Conservation (phyloP, 1,284 basidiomycete species). For the Veloboletus limbatus region DNA sequence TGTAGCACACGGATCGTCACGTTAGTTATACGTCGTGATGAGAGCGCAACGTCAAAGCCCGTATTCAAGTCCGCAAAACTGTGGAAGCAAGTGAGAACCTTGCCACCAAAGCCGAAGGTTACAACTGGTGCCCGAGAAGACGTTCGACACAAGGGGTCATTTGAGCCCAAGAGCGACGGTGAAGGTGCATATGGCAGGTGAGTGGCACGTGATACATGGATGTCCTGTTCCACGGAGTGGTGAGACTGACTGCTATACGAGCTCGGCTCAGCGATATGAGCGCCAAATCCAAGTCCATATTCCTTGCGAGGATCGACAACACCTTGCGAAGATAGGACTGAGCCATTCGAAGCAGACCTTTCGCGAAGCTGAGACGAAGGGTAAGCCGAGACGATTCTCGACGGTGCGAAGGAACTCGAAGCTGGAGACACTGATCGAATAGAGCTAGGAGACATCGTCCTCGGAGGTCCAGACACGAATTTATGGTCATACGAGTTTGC, state of each 20-base stretch:
- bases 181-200: slow-evolving; percentile 69
- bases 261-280: slow-evolving; percentile 23
- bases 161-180: slow-evolving; percentile 73
- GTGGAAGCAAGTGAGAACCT: slow-evolving; percentile 84
- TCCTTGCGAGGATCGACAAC: slow-evolving; percentile 25
- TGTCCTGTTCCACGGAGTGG: slow-evolving; percentile 37
- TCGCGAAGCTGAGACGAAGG: slow-evolving; percentile 29
- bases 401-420: slow-evolving; percentile 22
- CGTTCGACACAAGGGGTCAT: slow-evolving; percentile 79
- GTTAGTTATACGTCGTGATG: slow-evolving; percentile 66
- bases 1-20: slow-evolving; percentile 68
- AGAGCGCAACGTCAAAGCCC: slow-evolving; percentile 75
- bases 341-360: slow-evolving; percentile 51
- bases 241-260: slow-evolving; percentile 16
- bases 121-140: slow-evolving; percentile 74
- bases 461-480: slow-evolving; percentile 20
- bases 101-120: slow-evolving; percentile 88
- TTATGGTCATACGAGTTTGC: slow-evolving; percentile 19
- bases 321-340: slow-evolving; percentile 42
- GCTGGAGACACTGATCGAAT: slow-evolving; percentile 32
- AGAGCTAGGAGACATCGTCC: slow-evolving; percentile 37
- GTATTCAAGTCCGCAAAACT: slow-evolving; percentile 62
- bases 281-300: slow-evolving; percentile 27
- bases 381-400: slow-evolving; percentile 19
- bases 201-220: slow-evolving; percentile 41